These are phyloP conservation scores for Byssothecium circinans DNA, from an alignment of 2,329 filamentous ascomycete species.

Conservation along the genomic window DNA sequence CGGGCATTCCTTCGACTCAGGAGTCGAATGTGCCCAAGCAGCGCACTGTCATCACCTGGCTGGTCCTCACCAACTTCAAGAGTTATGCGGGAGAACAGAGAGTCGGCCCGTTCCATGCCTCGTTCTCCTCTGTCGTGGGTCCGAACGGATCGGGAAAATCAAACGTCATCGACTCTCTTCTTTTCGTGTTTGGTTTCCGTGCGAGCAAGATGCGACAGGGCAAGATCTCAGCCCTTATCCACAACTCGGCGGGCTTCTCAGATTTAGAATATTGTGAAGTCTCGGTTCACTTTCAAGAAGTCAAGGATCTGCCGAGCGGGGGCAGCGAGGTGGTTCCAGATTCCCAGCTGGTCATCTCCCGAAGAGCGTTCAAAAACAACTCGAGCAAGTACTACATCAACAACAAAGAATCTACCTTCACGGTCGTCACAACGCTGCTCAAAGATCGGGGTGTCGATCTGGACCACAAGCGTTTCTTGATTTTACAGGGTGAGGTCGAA, in stretches of 20 bases:
- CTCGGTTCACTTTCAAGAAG: constrained; percentile 93
- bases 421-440: constrained; percentile 82
- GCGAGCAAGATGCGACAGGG: constrained; percentile 99
- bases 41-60: constrained; percentile 88
- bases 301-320: constrained; percentile 81
- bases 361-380: constrained; percentile 96
- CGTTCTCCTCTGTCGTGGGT: constrained; percentile 96
- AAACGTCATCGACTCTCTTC: constrained; percentile 95
- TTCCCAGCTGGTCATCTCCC: constrained; percentile 83
- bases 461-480: constrained; percentile 97
- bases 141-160: constrained; percentile 98
- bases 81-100: constrained; percentile 95
- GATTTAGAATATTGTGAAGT: constrained; percentile 92
- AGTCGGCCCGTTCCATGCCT: constrained; percentile 94
- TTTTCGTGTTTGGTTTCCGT: constrained; percentile 99
- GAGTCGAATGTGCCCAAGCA: constrained; percentile 78
- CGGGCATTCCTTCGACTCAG: constrained; percentile 61
- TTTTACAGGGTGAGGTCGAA: constrained; percentile 95
- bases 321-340: constrained; percentile 76
- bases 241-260: constrained; percentile 88
- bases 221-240: constrained; percentile 95
- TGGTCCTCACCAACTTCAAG: constrained; percentile 96
- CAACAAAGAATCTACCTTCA: constrained; percentile 85
- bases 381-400: constrained; percentile 99
- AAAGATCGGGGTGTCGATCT: constrained; percentile 89